phyloP scores from a whole-genome alignment of 805 yeast genomes.

The Candida vartiovaarae region DNA sequence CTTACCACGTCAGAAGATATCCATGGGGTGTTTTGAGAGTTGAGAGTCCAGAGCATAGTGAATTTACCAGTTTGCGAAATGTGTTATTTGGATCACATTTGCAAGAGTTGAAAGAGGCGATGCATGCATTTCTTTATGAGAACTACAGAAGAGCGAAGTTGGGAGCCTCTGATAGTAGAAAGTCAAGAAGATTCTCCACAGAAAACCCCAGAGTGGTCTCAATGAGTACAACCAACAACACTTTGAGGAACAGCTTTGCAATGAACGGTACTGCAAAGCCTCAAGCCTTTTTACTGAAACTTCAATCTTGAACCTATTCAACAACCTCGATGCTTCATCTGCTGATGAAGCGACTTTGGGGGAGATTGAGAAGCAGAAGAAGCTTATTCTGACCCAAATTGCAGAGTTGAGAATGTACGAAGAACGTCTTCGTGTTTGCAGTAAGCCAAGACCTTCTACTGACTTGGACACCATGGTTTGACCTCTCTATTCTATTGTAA shows the following conservation, averaged over 20 bases:
- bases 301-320: background rate
- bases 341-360: constrained; percentile 8
- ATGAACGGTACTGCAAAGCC: too few species aligned
- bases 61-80: constrained; percentile 63
- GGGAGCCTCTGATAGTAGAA: constrained; percentile 21
- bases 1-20: constrained; percentile 46
- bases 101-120: constrained; percentile 74
- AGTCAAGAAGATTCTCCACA: constrained; percentile 21
- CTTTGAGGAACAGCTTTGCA: background rate
- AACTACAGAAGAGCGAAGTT: constrained; percentile 68
- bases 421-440: constrained; percentile 7
- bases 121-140: constrained; percentile 72
- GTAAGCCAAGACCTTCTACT: background rate
- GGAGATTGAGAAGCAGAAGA: constrained; percentile 15
- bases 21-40: constrained; percentile 63
- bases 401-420: constrained; percentile 15
- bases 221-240: background rate
- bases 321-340: background rate
- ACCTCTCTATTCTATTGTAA: too few species aligned
- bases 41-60: constrained; percentile 54
- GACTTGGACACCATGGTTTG: too few species aligned
- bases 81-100: constrained; percentile 71
- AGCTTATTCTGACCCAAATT: constrained; percentile 13
- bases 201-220: constrained; percentile 1
- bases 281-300: too few species aligned